Conservation (phyloP, 352 stramenopile species). For the Globisporangium cederbergense region DNA sequence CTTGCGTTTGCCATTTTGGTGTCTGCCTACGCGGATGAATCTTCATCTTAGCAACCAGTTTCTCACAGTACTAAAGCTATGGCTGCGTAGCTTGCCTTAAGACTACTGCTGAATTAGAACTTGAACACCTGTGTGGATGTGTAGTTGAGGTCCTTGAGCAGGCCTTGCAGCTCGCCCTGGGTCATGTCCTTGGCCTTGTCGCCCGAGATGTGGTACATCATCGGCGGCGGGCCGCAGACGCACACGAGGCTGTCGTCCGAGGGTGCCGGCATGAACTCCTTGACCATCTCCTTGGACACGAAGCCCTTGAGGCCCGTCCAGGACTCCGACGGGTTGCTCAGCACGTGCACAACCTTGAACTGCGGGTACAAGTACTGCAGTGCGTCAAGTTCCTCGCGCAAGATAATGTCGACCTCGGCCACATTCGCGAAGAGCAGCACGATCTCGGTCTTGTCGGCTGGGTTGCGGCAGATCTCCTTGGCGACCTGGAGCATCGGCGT, state of each 20-base stretch:
- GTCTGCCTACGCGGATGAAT: not conserved
- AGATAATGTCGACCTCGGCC: constrained; percentile 86
- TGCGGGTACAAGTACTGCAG: constrained; percentile 81
- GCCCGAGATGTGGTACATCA: constrained; percentile 89
- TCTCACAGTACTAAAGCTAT: not conserved
- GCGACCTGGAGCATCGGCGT: constrained; percentile 89
- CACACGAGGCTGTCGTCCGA: constrained; percentile 81
- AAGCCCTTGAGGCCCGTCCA: constrained; percentile 75
- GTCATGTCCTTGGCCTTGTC: constrained; percentile 84
- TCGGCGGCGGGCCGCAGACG: constrained; percentile 85
- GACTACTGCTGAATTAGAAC: constrained; percentile 42
- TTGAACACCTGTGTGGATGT: constrained; percentile 81
- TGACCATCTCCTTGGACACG: constrained; percentile 82
- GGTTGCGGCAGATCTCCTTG: constrained; percentile 82
- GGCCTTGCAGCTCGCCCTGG: constrained; percentile 80
- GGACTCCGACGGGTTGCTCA: constrained; percentile 60
- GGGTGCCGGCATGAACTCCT: constrained; percentile 74
- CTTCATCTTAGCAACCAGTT: not conserved
- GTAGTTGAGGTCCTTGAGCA: constrained; percentile 85
- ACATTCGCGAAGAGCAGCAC: constrained; percentile 85
- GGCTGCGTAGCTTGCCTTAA: not conserved
- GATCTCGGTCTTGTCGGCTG: constrained; percentile 81
- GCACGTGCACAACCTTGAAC: constrained; percentile 69
- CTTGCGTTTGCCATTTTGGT: constrained; percentile 4
- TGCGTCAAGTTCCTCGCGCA: constrained; percentile 83